Evolutionary conservation across 1,284 basidiomycete species (phyloP).

Genomic region (Leucoagaricus sp.): DNA sequence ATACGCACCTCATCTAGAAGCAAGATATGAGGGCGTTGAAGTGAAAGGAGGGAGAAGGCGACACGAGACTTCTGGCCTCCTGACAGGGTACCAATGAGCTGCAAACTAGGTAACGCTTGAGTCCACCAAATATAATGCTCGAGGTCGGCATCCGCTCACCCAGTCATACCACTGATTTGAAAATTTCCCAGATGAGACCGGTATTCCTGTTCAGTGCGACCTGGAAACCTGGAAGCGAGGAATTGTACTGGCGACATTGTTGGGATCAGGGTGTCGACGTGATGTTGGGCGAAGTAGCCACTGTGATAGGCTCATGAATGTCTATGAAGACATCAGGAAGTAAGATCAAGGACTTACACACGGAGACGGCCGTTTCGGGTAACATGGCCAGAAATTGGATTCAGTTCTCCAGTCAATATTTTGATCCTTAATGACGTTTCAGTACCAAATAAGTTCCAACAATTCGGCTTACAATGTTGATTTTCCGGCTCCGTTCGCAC

Average conservation of each 20-base stretch:
- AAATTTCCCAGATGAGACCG: conserved; percentile 95
- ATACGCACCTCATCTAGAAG: conserved; percentile 81
- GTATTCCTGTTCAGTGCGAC: conserved; percentile 96
- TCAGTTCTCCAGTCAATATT: conserved; percentile 88
- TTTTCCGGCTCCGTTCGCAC: conserved; percentile 81
- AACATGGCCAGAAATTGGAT: conserved; percentile 80
- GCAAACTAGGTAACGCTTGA: conserved; percentile 49
- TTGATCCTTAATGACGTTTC: conserved; percentile 71
- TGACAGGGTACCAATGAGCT: conserved; percentile 81
- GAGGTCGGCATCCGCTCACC: conserved; percentile 40
- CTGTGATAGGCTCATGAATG: too few species aligned
- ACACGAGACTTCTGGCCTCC: conserved; percentile 98
- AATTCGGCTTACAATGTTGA: conserved; percentile 62
- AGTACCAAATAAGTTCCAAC: background rate
- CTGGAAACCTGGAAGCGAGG: conserved; percentile 89
- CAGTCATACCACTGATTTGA: conserved; percentile 97
- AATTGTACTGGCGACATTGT: conserved; percentile 91
- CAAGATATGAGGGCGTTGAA: conserved; percentile 87
- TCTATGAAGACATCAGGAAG: too few species aligned
- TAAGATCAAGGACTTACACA: conserved; percentile 52
- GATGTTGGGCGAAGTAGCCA: conserved; percentile 97
- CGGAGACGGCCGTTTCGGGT: conserved; percentile 90
- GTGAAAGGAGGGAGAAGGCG: conserved; percentile 90
- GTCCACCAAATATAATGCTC: background rate
- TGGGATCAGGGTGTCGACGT: conserved; percentile 91